These are phyloP conservation scores for Trypanosoma platydactyli DNA, from an alignment of 208 protist species.

Conservation along the genomic window DNA sequence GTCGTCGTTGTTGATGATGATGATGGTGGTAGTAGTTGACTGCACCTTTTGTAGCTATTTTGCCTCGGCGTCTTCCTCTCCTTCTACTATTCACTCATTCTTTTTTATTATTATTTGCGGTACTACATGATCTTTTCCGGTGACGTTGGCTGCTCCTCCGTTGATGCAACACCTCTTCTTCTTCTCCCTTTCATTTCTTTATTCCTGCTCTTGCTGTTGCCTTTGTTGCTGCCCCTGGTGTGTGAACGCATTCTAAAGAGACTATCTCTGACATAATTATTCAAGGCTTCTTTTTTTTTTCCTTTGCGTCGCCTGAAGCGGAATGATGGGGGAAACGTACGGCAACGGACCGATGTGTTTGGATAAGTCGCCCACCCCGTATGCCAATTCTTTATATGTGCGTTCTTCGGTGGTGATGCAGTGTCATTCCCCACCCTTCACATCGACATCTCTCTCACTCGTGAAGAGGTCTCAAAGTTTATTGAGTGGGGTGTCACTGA, in stretches of 20 bases:
- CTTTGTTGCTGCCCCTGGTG: not conserved
- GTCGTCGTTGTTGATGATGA: too few species aligned
- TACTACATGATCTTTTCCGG: too few species aligned
- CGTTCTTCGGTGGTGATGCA: not conserved
- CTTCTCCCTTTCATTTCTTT: not conserved
- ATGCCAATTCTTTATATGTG: not conserved
- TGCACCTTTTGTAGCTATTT: conserved; percentile 17
- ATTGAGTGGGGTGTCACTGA: conserved; percentile 30
- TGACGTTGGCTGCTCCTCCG: too few species aligned
- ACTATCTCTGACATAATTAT: too few species aligned
- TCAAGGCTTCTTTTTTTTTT: not conserved
- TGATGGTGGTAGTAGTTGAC: not conserved
- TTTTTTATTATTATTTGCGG: too few species aligned
- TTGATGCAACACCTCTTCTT: too few species aligned
- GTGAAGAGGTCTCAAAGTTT: not conserved
- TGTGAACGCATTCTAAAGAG: not conserved
- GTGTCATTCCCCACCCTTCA: not conserved
- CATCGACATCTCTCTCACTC: not conserved
- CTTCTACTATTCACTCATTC: too few species aligned
- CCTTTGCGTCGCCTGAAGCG: too few species aligned
- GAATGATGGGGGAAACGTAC: too few species aligned
- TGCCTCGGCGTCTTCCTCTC: too few species aligned
- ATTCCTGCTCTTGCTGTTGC: conserved; percentile 9
- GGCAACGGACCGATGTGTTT: too few species aligned
- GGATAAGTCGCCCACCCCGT: too few species aligned